Evolutionary conservation across 2,329 filamentous ascomycete genomes (phyloP).

Genomic region (Diaporthe helianthi): DNA sequence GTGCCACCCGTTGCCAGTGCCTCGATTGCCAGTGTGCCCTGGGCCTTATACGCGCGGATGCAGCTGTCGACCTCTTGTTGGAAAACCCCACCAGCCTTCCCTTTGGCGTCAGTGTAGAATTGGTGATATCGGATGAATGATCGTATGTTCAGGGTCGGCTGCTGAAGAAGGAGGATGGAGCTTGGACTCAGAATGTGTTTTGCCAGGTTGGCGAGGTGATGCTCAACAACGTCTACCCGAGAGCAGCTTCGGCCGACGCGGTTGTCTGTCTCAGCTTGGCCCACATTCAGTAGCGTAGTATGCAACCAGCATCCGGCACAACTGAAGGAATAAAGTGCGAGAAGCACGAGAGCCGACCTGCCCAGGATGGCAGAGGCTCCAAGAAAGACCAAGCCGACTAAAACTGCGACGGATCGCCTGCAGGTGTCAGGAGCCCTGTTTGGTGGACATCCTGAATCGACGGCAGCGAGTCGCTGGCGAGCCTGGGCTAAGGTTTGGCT

Average conservation of each 20-base stretch:
- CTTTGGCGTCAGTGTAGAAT: background rate
- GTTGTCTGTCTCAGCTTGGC: too few relatives aligned
- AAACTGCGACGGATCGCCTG: background rate
- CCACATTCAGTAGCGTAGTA: fast-evolving
- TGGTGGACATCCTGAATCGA: background rate
- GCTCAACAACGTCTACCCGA: background rate
- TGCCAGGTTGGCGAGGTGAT: background rate
- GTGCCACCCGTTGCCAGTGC: background rate
- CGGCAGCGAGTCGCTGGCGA: background rate
- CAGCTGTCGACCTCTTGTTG: background rate
- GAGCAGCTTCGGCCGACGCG: background rate
- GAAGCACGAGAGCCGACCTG: background rate
- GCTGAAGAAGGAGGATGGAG: background rate
- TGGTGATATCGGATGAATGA: background rate
- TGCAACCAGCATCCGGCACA: background rate
- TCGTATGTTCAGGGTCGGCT: background rate
- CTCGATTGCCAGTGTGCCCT: background rate
- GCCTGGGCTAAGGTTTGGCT: background rate
- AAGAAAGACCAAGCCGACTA: background rate
- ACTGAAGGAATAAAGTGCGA: background rate
- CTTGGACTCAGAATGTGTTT: background rate
- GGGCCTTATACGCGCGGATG: background rate
- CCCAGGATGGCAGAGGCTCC: background rate
- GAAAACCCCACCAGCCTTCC: fast-evolving
- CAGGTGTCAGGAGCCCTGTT: background rate